Evolutionary conservation across 352 stramenopile genomes (phyloP), one percentile per base, ranked within the genome.

Genomic region (Phytophthora sp.): DNA sequence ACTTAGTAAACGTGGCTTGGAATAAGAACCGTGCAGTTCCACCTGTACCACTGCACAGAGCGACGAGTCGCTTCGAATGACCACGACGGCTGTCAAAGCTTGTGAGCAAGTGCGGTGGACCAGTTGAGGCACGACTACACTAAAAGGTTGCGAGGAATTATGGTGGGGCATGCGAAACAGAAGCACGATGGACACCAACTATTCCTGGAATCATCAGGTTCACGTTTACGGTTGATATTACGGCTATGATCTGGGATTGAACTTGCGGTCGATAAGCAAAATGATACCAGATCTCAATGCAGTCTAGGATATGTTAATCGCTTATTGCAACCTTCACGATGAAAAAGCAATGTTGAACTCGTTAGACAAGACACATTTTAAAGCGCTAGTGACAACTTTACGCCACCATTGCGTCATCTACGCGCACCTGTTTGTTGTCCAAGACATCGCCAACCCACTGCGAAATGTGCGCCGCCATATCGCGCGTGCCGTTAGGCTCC

Each of bases 381-480:
- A 49, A 27, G 8, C 10, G 18, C 4, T 30, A 6, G 5, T 68
- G 12, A 8, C 26, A 50, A 24, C 8, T 31, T 17, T 66, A 69
- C 15, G 62, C 62, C 18, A 42, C 55, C 4, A 30, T 58, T 43
- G 62, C 55, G 26, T 71, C 55, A 8, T 49, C 17, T 15, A 62
- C 30, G 44, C 63, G 15, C 50, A 58, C 51, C 65, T 70, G 28
- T 27, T 70, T 74, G 13, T 8, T 17, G 10, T 77, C 73, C 7
- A 77, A 42, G 21, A 71, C 62, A 5, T 78, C 74, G n/a, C 62
- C 54, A 20, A 92, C 51, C 77, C 79, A 91, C 37, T 78, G 67
- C 6, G 71, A 77, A 18, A 88, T 89, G 45, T 86, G 79, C 13
- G 60, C 72, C 9, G 77, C 79, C 81, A 92, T 92, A 45, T 88